Evolutionary conservation across 257 asterid species (phyloP), one percentile per base, ranked within the genome.

Genomic region (Catharanthus roseus): DNA sequence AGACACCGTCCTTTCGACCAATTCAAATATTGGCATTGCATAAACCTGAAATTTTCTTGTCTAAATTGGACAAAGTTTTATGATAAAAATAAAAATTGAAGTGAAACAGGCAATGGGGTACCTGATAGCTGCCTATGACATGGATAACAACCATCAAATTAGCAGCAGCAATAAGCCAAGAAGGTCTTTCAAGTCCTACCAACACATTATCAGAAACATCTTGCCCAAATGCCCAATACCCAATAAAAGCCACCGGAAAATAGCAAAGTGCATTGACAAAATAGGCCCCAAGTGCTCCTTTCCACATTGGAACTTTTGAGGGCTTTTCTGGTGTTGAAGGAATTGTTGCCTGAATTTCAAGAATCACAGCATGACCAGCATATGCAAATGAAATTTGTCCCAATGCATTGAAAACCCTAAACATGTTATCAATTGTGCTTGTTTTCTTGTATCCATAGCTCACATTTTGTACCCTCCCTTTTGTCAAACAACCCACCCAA

Each of bases 41-140:
- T 88, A 90, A 60, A 92, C 91, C 97, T 90, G 77, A 69, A 81
- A 44, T 13, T 10, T n/a, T 47, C 38, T 39, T 16, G 31, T 16
- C 4, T 24, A 3, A 42, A 33, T 50, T 61, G n/a, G 50, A 44
- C 8, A 38, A 38, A 8, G 42, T 38, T 38, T 3, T 8, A 38
- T 3, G 42, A 38, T 38, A 3, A 3, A 38, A 38, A 38, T 8
- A 38, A 8, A 38, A 38, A 3, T 38, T 3, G 5, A 38, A 38
- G 42, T 38, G 5, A 38, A 8, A 38, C 42, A 38, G 5, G 3
- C 42, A 38, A 38, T 38, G 3, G 42, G 58, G 65, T 73, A 90
- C 97, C 96, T 92, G 96, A 80, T 92, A 92, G 82, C 98, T 92
- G 63, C 98, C 96, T 7, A 92, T 82, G 38, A 92, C 98, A 77